phyloP scores from a whole-genome alignment of 768 basidiomycete genomes.

The Leccinellum albellum region DNA sequence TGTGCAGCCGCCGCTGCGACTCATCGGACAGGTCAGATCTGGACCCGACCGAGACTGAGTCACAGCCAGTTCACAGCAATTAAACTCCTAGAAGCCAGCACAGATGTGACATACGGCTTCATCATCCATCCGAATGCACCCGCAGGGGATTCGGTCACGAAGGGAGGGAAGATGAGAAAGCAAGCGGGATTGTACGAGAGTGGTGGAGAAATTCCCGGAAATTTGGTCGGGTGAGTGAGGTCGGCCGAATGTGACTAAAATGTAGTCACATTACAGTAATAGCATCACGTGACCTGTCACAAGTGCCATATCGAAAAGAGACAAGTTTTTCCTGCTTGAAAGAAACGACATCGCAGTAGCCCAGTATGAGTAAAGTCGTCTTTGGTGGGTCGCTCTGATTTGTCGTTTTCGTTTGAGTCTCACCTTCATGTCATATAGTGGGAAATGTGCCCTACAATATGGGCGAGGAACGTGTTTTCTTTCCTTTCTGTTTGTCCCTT shows the following conservation, averaged over 20 bases:
- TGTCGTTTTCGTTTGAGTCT: neutral
- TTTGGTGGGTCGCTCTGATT: constrained; percentile 47
- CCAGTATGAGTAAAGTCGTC: constrained; percentile 64
- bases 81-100: neutral
- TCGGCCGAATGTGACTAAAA: neutral
- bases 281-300: neutral
- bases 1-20: too few relatives aligned
- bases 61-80: neutral
- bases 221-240: neutral
- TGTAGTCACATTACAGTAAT: neutral
- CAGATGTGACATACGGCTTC: neutral
- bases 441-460: constrained; percentile 91
- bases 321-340: neutral
- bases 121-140: neutral
- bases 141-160: neutral
- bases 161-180: neutral
- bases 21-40: too few relatives aligned
- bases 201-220: constrained; percentile 6
- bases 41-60: neutral
- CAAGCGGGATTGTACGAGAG: neutral
- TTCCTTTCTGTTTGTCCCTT: neutral
- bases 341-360: neutral
- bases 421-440: constrained; percentile 39
- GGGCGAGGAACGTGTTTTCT: constrained; percentile 52
- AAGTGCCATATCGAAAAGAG: neutral